phyloP scores from a whole-genome alignment of 768 basidiomycete species.

The Gyrodon lividus region DNA sequence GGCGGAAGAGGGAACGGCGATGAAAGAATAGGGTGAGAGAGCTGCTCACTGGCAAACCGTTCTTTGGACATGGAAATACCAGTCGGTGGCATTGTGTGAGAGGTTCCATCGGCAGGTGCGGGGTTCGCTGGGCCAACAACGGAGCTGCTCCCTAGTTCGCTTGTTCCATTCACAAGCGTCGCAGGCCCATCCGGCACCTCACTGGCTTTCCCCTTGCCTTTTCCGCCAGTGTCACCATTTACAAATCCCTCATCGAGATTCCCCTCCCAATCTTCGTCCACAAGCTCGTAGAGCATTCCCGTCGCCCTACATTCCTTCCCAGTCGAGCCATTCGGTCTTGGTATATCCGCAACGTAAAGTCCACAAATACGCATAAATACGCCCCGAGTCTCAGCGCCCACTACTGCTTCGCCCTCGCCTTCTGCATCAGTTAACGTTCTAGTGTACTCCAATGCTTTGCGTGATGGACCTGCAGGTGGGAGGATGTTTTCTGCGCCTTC shows the following conservation, averaged over 20 bases:
- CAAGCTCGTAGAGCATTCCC: slow-evolving; percentile 78
- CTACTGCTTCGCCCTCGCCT: slow-evolving; percentile 6
- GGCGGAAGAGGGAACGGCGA: slow-evolving; percentile 49
- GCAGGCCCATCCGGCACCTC: slow-evolving; percentile 16
- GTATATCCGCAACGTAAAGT: slow-evolving; percentile 60
- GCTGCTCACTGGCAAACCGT: slow-evolving; percentile 28
- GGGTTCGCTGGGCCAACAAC: slow-evolving; percentile 15
- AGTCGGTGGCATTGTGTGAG: slow-evolving; percentile 17
- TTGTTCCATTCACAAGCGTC: slow-evolving; percentile 5
- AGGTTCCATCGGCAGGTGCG: slow-evolving; percentile 16
- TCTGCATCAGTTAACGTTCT: slow-evolving; percentile 10
- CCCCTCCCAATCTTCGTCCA: slow-evolving; percentile 66
- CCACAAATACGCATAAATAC: slow-evolving; percentile 72
- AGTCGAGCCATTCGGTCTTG: slow-evolving; percentile 38
- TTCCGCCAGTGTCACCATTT: slow-evolving; percentile 14
- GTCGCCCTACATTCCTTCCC: slow-evolving; percentile 63
- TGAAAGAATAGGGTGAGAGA: slow-evolving; percentile 36
- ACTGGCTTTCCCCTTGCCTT: slow-evolving; percentile 33
- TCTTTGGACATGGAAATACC: slow-evolving; percentile 11
- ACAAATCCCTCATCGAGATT: slow-evolving; percentile 27
- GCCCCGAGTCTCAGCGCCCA: slow-evolving; percentile 44
- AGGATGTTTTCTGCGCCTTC: slow-evolving; percentile 57
- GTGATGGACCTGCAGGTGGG: slow-evolving; percentile 58
- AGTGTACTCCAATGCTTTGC: slow-evolving; percentile 29
- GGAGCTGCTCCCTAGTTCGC: neutral